A percentile compares a stretch with the other conserved stretches of the same genome.
Conservation (phyloP, 1,284 basidiomycete genomes). For the Ganoderma resinaceum region DNA sequence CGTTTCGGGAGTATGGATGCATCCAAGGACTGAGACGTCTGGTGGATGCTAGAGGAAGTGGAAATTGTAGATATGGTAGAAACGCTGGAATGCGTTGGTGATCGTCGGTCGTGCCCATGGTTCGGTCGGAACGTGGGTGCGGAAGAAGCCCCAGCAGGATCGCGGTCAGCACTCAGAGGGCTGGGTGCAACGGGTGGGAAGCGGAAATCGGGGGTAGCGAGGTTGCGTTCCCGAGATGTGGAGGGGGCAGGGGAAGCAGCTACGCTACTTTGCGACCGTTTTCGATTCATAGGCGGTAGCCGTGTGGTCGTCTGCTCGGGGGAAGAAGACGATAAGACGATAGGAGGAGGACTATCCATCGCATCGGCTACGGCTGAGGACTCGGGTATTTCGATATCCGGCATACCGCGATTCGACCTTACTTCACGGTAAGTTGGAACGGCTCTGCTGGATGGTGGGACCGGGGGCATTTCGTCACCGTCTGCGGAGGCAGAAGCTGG, state of each 20-base stretch:
- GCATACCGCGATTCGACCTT: conserved; percentile 46
- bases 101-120: conserved; percentile 37
- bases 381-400: conserved; percentile 49
- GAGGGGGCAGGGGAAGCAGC: conserved; percentile 36
- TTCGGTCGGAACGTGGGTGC: conserved; percentile 32
- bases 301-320: conserved; percentile 33
- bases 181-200: conserved; percentile 44
- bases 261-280: conserved; percentile 53
- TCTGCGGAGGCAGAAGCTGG: conserved; percentile 15
- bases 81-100: conserved; percentile 45
- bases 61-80: conserved; percentile 40
- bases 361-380: conserved; percentile 20
- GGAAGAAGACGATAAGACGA: conserved; percentile 35
- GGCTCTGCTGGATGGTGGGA: conserved; percentile 20
- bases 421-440: conserved; percentile 45
- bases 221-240: conserved; percentile 39
- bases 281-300: conserved; percentile 41
- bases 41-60: conserved; percentile 47
- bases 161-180: conserved; percentile 12
- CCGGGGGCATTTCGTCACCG: conserved; percentile 1
- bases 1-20: conserved; percentile 44
- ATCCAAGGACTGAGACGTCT: conserved; percentile 62
- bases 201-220: conserved; percentile 52
- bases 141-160: conserved; percentile 14
- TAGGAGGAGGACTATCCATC: conserved; percentile 32